These are phyloP conservation scores for Carallia brachiata DNA, from an alignment of 345 rosid genomes.

Conservation along the genomic window DNA sequence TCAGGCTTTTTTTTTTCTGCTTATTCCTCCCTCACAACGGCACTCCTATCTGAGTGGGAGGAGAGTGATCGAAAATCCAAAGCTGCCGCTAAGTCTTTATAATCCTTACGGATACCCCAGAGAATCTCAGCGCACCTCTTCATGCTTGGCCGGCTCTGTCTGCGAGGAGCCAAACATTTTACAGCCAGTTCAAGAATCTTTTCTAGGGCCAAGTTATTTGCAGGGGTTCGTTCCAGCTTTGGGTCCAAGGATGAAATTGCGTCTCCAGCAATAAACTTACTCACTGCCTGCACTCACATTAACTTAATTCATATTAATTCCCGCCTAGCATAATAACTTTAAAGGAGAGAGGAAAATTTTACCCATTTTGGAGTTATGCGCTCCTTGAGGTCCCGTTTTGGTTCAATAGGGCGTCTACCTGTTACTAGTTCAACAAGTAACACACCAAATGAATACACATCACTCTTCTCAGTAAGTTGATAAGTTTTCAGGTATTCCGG, in stretches of 20 bases:
- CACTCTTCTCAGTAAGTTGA: slow-evolving; percentile 91
- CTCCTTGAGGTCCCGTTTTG: slow-evolving; percentile 64
- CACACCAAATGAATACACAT: slow-evolving; percentile 92
- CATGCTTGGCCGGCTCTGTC: slow-evolving; percentile 78
- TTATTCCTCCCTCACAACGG: slow-evolving; percentile 26
- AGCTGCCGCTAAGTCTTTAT: slow-evolving; percentile 42
- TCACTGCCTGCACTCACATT: slow-evolving; percentile 60
- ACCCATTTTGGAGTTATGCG: slow-evolving; percentile 89
- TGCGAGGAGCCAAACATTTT: slow-evolving; percentile 68
- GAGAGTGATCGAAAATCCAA: slow-evolving; percentile 35
- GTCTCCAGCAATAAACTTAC: slow-evolving; percentile 64
- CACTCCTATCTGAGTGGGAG: slow-evolving; percentile 36
- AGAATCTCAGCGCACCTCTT: slow-evolving; percentile 77
- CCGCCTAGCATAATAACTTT: no score
- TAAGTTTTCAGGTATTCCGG: slow-evolving; percentile 86
- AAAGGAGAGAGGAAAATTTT: slow-evolving; percentile 17
- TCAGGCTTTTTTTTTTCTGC: not conserved
- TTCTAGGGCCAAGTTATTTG: slow-evolving; percentile 57
- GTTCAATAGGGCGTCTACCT: slow-evolving; percentile 85
- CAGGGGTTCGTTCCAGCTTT: slow-evolving; percentile 46
- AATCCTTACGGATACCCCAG: slow-evolving; percentile 86
- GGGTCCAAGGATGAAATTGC: slow-evolving; percentile 64
- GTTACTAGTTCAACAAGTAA: slow-evolving; percentile 74
- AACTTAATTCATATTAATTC: slow-evolving; percentile 4
- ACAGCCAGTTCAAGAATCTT: slow-evolving; percentile 71